Evolutionary conservation across 2,329 filamentous ascomycete genomes (phyloP), one percentile per base, ranked within the genome.

Genomic region (Calonectria fujianensis): DNA sequence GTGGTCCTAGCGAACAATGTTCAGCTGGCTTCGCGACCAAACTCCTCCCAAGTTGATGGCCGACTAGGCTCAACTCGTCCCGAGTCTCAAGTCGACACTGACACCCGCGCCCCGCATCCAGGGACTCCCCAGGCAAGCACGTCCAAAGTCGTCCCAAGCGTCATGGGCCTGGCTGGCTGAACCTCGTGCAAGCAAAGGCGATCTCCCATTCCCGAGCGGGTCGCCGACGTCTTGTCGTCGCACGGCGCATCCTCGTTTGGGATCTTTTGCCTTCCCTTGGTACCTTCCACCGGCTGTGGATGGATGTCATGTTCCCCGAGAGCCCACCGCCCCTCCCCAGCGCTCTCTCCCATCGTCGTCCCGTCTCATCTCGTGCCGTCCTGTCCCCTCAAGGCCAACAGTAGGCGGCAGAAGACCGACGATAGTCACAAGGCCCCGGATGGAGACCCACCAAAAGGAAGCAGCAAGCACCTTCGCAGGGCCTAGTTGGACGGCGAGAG

Each of bases 101-200:
- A 71, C 69, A 65, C 63, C 51, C 41, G 63, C n/a, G 52, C 70
- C 70, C 70, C 70, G 63, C 70, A 51, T 72, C 64, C 41, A 48
- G 64, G 52, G 66, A 67, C 11, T 51, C 69, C 54, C 64, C 67
- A 64, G 57, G 37, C 59, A 65, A 48, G 61, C 57, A 48, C 16
- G 50, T 65, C 69, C 69, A 50, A 71, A 71, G 61, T 52, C 57
- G 59, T 51, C 48, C 48, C 59, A 71, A 71, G 69, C 69, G 50
- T 27, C 63, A 45, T 67, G 59, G 59, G 61, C 72, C 61, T 79
- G 77, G 76, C 76, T 80, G 78, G 76, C 74, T 80, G 74, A 73
- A 75, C 54, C 69, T 72, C 63, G 50, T 76, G 70, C 59, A 70
- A 32, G 41, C 45, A 64, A 61, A 61, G 57, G n/a, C 57, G 57